Conservation (phyloP, 2,329 filamentous ascomycete species). For the Talaromyces sp. region DNA sequence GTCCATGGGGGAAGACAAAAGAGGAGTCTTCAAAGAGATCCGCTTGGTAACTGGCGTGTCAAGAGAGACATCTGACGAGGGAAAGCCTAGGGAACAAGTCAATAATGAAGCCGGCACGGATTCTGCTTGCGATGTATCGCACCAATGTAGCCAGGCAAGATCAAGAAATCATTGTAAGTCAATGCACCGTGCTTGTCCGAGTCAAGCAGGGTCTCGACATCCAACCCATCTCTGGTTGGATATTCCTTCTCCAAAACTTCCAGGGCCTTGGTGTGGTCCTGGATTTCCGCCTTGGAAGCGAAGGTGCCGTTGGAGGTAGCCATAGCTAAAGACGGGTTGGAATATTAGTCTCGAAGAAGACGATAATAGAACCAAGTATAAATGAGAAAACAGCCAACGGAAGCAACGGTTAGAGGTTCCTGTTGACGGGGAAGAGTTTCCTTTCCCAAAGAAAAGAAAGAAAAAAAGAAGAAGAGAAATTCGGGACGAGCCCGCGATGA, state of each 20-base stretch:
- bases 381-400: conserved; percentile 40
- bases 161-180: conserved; percentile 97
- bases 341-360: conserved; percentile 16
- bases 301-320: conserved; percentile 61
- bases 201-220: conserved; percentile 80
- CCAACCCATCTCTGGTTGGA: conserved; percentile 73
- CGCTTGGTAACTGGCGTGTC: conserved; percentile 93
- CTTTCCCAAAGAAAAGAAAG: conserved; percentile 52
- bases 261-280: conserved; percentile 70
- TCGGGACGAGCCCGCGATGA: neutral
- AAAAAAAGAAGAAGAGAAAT: conserved; percentile 23
- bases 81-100: conserved; percentile 57
- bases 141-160: conserved; percentile 95
- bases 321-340: conserved; percentile 49
- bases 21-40: conserved; percentile 91
- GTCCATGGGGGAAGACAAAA: conserved; percentile 98
- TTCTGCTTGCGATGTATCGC: conserved; percentile 21
- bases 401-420: conserved; percentile 37
- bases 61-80: conserved; percentile 79
- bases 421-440: conserved; percentile 56
- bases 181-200: conserved; percentile 86
- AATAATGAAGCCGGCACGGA: conserved; percentile 5
- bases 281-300: conserved; percentile 48
- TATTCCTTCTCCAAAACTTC: conserved; percentile 76
- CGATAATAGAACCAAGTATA: conserved; percentile 14